A percentile compares a stretch with the other conserved stretches of the same genome.
Conservation (phyloP, 164 flowering plant genomes). For the Vitis labrusca region DNA sequence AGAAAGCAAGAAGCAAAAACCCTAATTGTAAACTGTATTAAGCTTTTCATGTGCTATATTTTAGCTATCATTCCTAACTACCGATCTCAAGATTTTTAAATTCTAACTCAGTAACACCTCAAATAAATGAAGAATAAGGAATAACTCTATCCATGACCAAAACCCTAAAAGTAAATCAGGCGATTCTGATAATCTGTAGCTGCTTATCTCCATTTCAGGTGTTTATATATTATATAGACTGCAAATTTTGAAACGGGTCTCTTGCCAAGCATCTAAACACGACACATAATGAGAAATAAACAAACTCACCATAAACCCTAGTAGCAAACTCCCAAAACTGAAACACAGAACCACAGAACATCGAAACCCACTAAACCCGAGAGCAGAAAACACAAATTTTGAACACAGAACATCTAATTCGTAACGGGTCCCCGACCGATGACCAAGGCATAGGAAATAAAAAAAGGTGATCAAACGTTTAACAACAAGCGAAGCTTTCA, state of each 20-base stretch:
- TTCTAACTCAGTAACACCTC: no score
- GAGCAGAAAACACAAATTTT: not conserved
- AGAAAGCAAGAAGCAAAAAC: not conserved
- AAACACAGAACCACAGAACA: not conserved
- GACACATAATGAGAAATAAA: no score
- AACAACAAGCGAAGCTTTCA: not conserved
- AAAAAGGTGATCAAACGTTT: not conserved
- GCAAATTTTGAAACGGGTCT: no score
- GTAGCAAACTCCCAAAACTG: not conserved
- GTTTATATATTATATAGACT: no score
- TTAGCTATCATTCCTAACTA: not conserved
- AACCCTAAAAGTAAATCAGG: no score
- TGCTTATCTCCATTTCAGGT: no score
- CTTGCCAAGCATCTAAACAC: no score
- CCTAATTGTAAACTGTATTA: not conserved
- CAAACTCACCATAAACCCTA: not conserved
- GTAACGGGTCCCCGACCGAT: constrained; percentile 1
- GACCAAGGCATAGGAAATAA: not conserved
- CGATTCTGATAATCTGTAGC: no score
- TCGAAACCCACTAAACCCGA: not conserved
- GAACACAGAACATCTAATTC: not conserved
- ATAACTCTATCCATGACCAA: no score
- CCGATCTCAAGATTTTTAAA: no score
- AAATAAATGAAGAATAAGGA: no score
- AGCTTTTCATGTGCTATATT: not conserved